These are phyloP conservation scores for Aegilops speltoides DNA, from an alignment of 176 grass and related monocot genomes.

Conservation along the genomic window DNA sequence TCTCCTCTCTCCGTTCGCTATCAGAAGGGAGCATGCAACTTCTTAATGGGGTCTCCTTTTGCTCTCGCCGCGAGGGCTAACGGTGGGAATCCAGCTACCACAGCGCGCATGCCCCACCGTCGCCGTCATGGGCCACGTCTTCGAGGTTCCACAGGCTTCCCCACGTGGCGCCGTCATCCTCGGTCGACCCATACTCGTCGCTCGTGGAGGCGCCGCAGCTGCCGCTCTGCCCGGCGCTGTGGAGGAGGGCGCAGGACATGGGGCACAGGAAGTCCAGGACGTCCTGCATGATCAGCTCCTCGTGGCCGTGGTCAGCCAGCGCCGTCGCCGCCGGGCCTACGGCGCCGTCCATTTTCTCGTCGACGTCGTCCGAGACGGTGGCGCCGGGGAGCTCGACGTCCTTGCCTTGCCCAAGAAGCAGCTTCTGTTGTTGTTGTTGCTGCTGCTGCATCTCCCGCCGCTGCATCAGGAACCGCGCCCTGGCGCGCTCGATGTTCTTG, in stretches of 20 bases:
- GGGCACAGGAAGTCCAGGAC: constrained; percentile 55
- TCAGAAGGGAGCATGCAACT: background rate
- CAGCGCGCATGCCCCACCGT: constrained; percentile 2
- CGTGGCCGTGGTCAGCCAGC: background rate
- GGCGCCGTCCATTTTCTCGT: background rate
- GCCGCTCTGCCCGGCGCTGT: constrained; percentile 10
- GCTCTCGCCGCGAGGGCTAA: background rate
- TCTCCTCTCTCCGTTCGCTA: background rate
- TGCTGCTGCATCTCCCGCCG: constrained; percentile 45
- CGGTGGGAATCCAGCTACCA: constrained; percentile 24
- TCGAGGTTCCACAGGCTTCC: constrained; percentile 95
- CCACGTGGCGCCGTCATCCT: constrained; percentile 68
- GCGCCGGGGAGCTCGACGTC: background rate
- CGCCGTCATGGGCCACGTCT: constrained; percentile 17
- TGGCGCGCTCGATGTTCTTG: constrained; percentile 76
- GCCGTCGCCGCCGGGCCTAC: background rate
- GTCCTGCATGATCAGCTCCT: constrained; percentile 44
- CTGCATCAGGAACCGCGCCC: constrained; percentile 56
- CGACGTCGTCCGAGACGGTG: background rate
- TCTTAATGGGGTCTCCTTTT: background rate
- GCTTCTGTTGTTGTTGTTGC: constrained; percentile 30
- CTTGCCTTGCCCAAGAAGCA: background rate
- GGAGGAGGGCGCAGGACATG: constrained; percentile 41
- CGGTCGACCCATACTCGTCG: constrained; percentile 52
- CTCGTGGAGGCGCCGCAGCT: constrained; percentile 46